Evolutionary conservation across 106 monocot species (phyloP).

Genomic region (Hemerocallis citrina): DNA sequence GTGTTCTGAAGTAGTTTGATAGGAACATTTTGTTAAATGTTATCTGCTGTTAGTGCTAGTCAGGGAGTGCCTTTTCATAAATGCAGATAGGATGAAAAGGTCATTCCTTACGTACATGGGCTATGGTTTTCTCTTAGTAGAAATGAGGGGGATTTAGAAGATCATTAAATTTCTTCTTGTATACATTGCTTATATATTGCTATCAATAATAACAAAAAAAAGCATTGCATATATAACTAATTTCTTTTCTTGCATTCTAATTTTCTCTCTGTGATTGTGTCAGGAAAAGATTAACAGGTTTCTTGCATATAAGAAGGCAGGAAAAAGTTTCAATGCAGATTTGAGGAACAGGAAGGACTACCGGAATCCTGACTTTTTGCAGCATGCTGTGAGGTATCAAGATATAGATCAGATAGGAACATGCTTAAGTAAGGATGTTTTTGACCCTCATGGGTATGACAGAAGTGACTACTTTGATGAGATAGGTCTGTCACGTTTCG

Average conservation of each 20-base stretch:
- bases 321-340: constrained; percentile 91
- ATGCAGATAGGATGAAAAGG: too few species aligned
- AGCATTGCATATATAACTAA: too few species aligned
- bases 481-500: constrained; percentile 54
- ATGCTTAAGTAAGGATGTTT: constrained; percentile 94
- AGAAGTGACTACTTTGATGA: constrained; percentile 90
- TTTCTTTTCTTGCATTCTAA: neutral
- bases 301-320: constrained; percentile 60
- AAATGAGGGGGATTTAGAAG: too few species aligned
- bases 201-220: too few species aligned
- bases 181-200: too few species aligned
- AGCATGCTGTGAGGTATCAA: constrained; percentile 93
- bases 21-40: too few species aligned
- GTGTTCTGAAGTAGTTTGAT: too few species aligned
- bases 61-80: too few species aligned
- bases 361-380: constrained; percentile 93
- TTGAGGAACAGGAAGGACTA: constrained; percentile 85
- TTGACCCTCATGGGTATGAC: constrained; percentile 93
- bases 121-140: too few species aligned
- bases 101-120: too few species aligned
- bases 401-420: constrained; percentile 90
- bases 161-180: too few species aligned
- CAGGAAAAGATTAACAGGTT: constrained; percentile 89
- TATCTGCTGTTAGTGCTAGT: too few species aligned
- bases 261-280: constrained; percentile 11